Base-by-base conservation (phyloP, 306 rosid species). In the Castanea crenata region DNA sequence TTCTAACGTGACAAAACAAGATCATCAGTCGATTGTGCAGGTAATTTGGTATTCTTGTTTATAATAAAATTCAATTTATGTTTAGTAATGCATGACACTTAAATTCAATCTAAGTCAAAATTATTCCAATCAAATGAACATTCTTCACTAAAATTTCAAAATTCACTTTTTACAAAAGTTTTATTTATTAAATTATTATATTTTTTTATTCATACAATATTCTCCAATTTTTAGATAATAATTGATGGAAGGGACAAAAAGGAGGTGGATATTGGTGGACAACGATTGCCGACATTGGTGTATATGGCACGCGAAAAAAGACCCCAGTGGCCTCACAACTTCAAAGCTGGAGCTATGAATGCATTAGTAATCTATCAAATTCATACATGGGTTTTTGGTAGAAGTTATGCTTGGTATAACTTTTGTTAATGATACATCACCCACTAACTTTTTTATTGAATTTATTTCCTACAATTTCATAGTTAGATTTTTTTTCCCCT, bases 281-380 rank as follows among this genome's bases (percentile, higher is more conserved):
- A 41, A 76, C 82, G 31, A 77, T 72, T 91, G 52, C 91, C 92
- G 12, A 89, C 75, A 1, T 20, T 91, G 1, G 97, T 91, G 23
- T 93, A 93, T 73, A 21, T 88, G 91, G 85, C 96, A 49, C 77
- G 97, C 2, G 96, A 89, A 76, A 91, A 93, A 80, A 77, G 90
- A 82, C 89, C 90, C 16, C 65, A 84, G 2, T 82, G 52, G 38
- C 97, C 85, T 29, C 97, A 90, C 84, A 65, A 90, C 75, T 92
- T 90, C 85, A 92, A 92, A 89, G 96, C 95, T 12, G 93, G 96
- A 77, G 93, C 96, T 32, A 27, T 87, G 80, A 93, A 93, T 87
- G 85, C 97, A 51, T 76, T 91, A 72, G 97, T 89, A 69, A 81
- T 74, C 78, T 6, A 20, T 20, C 51, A 41, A 6, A 29, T 18